A percentile compares a stretch with the other conserved stretches of the same genome.
Conservation (phyloP, 306 rosid species). For the Amphicarpaea edgeworthii region DNA sequence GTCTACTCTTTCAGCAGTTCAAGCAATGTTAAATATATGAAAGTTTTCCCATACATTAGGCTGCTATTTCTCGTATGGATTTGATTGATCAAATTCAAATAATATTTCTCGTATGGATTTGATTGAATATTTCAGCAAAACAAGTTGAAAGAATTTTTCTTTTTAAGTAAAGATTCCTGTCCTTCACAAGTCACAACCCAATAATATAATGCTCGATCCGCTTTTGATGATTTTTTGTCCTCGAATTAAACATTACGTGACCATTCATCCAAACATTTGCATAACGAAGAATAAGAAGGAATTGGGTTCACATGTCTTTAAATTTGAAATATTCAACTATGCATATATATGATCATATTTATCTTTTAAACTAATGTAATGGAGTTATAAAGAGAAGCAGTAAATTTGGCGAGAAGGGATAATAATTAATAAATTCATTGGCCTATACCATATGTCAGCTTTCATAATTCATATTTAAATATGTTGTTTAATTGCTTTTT, state of each 20-base stretch:
- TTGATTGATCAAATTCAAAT: neutral
- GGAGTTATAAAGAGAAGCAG: neutral
- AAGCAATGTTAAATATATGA: constrained; percentile 12
- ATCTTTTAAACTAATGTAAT: constrained; percentile 3
- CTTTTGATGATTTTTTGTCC: constrained; percentile 20
- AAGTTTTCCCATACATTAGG: neutral
- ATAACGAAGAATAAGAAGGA: neutral
- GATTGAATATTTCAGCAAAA: constrained; percentile 18
- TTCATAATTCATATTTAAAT: neutral
- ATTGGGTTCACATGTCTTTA: neutral
- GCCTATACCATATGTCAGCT: neutral
- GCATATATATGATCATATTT: neutral
- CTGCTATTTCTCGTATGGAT: neutral
- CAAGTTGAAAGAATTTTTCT: constrained; percentile 24
- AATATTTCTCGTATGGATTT: neutral
- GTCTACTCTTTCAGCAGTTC: neutral
- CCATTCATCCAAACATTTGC: constrained; percentile 20
- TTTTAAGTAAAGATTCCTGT: neutral
- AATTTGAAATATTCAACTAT: constrained; percentile 1
- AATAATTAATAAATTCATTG: neutral
- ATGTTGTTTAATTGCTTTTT: neutral
- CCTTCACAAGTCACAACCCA: neutral
- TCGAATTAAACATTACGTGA: constrained; percentile 9
- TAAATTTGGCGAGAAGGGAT: constrained; percentile 3
- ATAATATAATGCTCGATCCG: neutral